Percentiles rank a stretch among this genome's conserved stretches.
Conservation (phyloP, 352 stramenopile genomes). For the Thraustotheca clavata region DNA sequence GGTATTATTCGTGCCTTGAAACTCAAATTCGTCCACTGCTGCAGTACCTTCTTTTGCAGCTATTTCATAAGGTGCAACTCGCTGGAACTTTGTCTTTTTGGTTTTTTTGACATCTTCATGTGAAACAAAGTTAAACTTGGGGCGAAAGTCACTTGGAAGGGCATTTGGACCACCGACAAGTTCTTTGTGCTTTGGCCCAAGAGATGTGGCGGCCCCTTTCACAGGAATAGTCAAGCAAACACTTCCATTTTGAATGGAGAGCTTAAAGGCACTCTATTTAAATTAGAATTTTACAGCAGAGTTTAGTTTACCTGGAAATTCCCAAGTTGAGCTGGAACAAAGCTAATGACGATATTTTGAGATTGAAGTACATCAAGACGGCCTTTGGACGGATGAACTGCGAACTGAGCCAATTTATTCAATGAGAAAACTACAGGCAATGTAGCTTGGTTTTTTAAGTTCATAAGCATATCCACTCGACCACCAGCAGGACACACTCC, state of each 20-base stretch:
- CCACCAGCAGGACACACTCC: conserved; percentile 73
- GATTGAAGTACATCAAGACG: conserved; percentile 79
- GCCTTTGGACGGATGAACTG: conserved; percentile 45
- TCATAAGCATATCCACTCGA: conserved; percentile 73
- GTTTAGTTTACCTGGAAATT: conserved; percentile 34
- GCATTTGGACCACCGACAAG: conserved; percentile 55
- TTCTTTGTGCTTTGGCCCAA: conserved; percentile 31
- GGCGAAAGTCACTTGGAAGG: conserved; percentile 75
- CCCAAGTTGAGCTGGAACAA: conserved; percentile 80
- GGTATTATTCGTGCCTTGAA: conserved; percentile 75
- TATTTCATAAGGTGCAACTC: conserved; percentile 51
- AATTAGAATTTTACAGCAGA: not conserved
- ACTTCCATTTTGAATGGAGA: conserved; percentile 43
- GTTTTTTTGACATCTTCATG: conserved; percentile 64
- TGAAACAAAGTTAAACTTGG: conserved; percentile 86
- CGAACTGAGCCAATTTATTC: conserved; percentile 69
- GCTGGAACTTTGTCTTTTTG: conserved; percentile 41
- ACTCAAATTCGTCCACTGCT: conserved; percentile 71
- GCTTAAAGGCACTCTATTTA: conserved; percentile 26
- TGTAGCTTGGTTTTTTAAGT: conserved; percentile 69
- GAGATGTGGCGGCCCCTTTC: conserved; percentile 42
- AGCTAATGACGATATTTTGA: conserved; percentile 85
- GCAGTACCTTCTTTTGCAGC: conserved; percentile 45
- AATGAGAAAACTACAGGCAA: conserved; percentile 60
- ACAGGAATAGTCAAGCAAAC: conserved; percentile 52